Base-by-base conservation (phyloP, 768 basidiomycete species). In the Hypholoma sublateritium region DNA sequence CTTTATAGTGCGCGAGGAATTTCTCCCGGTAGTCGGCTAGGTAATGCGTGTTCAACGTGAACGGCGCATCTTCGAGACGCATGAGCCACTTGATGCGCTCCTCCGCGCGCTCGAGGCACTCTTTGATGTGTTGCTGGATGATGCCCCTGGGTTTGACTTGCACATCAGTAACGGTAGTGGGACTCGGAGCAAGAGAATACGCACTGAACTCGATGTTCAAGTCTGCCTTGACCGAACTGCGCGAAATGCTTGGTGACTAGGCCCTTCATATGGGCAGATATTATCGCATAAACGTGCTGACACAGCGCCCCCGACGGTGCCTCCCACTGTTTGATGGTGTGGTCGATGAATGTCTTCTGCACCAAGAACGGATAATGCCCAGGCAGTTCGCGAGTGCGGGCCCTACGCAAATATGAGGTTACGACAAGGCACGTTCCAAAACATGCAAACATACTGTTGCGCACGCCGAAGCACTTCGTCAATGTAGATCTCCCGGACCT, bases 361-460 rank as follows among this genome's bases (percentile, higher is more conserved):
- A 90, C 84, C 0, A 84, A 72, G 57, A 85, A 89, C 0, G 88
- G 88, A 57, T 83, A 87, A 57, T 80, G 78, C 13, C 81, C 85
- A 0, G 88, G 88, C 0, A 91, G 77, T 62, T 91, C 88, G 1
- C 90, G 81, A 0, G 88, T 86, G 3, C 85, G 78, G 1, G 89
- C 82, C 35, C 89, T 91, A 54, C 12, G 39, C 32, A 50, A 41
- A 14, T 24, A 9, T 32, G 5, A 32, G 28, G 9, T 32, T 9
- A 32, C 9, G 5, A 32, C 28, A 32, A 5, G 6, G 28, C 28
- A 32, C 5, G 9, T 32, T 32, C 28, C 5, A 32, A 32, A 32
- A 9, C 6, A 13, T 43, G 14, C 1, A 28, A 9, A 72, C 82
- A 19, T 65, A 87, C 87, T 70, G 62, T 17, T 74, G 64, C 0